A percentile compares a stretch with the other conserved stretches of the same genome.
These are phyloP conservation scores for Fusarium sp. DNA, from an alignment of 2,329 filamentous ascomycete genomes.

Conservation along the genomic window DNA sequence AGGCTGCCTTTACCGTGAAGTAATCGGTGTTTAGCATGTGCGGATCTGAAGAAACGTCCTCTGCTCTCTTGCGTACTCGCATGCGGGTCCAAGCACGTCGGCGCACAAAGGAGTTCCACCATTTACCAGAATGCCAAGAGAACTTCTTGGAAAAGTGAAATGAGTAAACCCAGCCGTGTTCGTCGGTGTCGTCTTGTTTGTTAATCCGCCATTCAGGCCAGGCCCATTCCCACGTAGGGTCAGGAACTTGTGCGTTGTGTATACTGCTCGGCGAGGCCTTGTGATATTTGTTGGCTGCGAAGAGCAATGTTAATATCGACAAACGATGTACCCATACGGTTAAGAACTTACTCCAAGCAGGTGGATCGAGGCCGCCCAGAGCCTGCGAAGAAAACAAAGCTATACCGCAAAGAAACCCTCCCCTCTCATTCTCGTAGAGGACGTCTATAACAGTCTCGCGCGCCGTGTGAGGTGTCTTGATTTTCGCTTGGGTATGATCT, in stretches of 20 bases:
- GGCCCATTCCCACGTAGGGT: slow-evolving; percentile 94
- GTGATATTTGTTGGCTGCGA: slow-evolving; percentile 70
- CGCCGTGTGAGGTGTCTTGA: slow-evolving; percentile 52
- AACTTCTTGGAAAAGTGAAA: slow-evolving; percentile 83
- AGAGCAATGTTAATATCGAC: slow-evolving; percentile 16
- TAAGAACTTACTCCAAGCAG: slow-evolving; percentile 75
- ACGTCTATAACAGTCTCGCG: slow-evolving; percentile 80
- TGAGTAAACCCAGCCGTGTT: slow-evolving; percentile 96
- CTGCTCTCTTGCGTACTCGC: slow-evolving; percentile 71
- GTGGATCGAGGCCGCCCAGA: slow-evolving; percentile 85
- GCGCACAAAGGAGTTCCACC: slow-evolving; percentile 96
- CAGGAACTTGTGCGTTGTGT: slow-evolving; percentile 89
- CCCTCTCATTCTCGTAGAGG: slow-evolving; percentile 95
- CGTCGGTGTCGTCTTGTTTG: slow-evolving; percentile 81
- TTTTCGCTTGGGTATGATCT: slow-evolving; percentile 53
- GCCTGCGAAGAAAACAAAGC: slow-evolving; percentile 90
- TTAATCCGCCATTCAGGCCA: slow-evolving; percentile 75
- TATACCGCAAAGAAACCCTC: slow-evolving; percentile 88
- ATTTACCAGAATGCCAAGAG: slow-evolving; percentile 89
- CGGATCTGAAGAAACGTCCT: slow-evolving; percentile 64
- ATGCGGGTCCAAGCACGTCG: slow-evolving; percentile 89
- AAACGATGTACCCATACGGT: not conserved
- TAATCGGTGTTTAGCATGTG: slow-evolving; percentile 82
- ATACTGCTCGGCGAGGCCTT: slow-evolving; percentile 75
- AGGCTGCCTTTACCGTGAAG: slow-evolving; percentile 78